Conservation (phyloP, 2,329 filamentous ascomycete genomes). For the Dothistroma septosporum region DNA sequence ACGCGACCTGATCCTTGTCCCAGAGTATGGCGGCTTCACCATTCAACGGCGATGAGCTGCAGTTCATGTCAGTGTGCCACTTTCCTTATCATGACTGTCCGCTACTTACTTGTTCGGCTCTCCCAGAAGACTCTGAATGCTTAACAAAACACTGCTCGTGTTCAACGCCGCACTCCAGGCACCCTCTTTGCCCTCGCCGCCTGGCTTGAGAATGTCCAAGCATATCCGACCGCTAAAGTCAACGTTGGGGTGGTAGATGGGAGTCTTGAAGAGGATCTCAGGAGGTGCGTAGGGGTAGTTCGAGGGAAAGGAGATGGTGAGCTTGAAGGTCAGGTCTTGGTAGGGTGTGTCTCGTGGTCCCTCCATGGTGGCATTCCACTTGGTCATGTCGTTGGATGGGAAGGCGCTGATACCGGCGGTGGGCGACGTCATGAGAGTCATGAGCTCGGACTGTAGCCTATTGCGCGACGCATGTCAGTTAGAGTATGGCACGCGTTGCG, state of each 20-base stretch:
- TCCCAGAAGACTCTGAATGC: slow-evolving; percentile 87
- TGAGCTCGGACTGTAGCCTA: slow-evolving; percentile 93
- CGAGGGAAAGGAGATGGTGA: slow-evolving; percentile 81
- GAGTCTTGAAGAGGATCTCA: slow-evolving; percentile 93
- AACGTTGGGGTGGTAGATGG: slow-evolving; percentile 98
- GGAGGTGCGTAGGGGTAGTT: slow-evolving; percentile 93
- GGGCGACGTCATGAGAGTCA: slow-evolving; percentile 95
- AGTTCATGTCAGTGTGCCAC: slow-evolving; percentile 9
- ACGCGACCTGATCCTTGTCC: slow-evolving; percentile 83
- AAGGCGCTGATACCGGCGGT: slow-evolving; percentile 94
- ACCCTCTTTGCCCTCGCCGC: slow-evolving; percentile 49
- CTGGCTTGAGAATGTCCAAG: slow-evolving; percentile 82
- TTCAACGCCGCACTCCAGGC: slow-evolving; percentile 99
- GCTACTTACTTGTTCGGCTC: slow-evolving; percentile 91
- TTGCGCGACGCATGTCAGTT: background rate
- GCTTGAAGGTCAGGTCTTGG: slow-evolving; percentile 80
- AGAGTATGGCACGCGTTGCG: slow-evolving; percentile 7
- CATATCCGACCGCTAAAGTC: slow-evolving; percentile 97
- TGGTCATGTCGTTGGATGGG: slow-evolving; percentile 84
- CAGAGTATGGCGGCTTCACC: slow-evolving; percentile 94
- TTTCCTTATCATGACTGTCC: background rate
- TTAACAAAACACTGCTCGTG: slow-evolving; percentile 86
- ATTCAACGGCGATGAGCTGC: slow-evolving; percentile 85
- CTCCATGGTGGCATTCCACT: slow-evolving; percentile 90
- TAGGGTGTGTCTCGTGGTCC: slow-evolving; percentile 92